Evolutionary conservation across 768 basidiomycete genomes (phyloP).

Genomic region (Panaeolus papilionaceus): DNA sequence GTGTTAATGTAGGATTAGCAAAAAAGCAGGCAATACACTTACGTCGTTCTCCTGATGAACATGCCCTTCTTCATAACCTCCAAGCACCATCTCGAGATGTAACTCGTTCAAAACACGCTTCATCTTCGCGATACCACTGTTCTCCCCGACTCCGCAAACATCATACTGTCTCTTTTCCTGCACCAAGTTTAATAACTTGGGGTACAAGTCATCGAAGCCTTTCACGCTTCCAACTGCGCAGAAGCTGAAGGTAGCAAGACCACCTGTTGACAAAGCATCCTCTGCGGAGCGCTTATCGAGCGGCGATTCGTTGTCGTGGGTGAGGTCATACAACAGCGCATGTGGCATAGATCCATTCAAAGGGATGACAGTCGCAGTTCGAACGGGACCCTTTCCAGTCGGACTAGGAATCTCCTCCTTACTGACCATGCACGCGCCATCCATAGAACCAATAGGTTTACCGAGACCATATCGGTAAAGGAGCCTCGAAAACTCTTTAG

Average conservation of each 20-base stretch:
- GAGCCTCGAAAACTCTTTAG: slow-evolving; percentile 89
- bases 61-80: slow-evolving; percentile 88
- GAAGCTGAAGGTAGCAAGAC: slow-evolving; percentile 89
- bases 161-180: slow-evolving; percentile 84
- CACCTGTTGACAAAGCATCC: slow-evolving; percentile 93
- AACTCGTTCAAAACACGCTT: slow-evolving; percentile 85
- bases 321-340: slow-evolving; percentile 93
- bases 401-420: slow-evolving; percentile 81
- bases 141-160: slow-evolving; percentile 59
- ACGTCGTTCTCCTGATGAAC: slow-evolving; percentile 97
- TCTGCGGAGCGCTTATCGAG: slow-evolving; percentile 91
- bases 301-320: slow-evolving; percentile 97
- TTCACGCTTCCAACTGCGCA: slow-evolving; percentile 93
- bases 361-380: slow-evolving; percentile 76
- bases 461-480: slow-evolving; percentile 91
- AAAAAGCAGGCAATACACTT: slow-evolving; percentile 38
- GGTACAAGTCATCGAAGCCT: slow-evolving; percentile 97
- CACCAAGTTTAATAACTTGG: slow-evolving; percentile 91
- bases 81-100: slow-evolving; percentile 92
- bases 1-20: background rate
- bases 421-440: slow-evolving; percentile 81
- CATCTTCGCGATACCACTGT: slow-evolving; percentile 61
- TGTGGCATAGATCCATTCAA: slow-evolving; percentile 90
- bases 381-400: slow-evolving; percentile 79
- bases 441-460: slow-evolving; percentile 98